phyloP scores from a whole-genome alignment of 768 basidiomycete genomes.

The Roridomyces roridus region DNA sequence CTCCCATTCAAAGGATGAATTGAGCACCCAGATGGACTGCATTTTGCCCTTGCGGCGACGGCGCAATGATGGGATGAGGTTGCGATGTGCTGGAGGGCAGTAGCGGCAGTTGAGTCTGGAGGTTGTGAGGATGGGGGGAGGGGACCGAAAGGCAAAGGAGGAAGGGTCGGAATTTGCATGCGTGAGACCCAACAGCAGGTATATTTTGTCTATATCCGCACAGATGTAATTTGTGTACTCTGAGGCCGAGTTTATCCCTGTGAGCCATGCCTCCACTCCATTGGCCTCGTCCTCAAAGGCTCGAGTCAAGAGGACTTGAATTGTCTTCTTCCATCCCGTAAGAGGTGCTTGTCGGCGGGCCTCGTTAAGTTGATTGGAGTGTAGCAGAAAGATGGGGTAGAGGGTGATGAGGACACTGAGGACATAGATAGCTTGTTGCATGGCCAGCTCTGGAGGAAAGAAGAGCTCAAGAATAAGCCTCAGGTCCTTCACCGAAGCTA shows the following conservation, averaged over 20 bases:
- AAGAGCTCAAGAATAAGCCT: slow-evolving; percentile 11
- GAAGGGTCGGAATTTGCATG: not conserved
- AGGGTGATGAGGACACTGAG: slow-evolving; percentile 3
- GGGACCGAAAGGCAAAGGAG: not conserved
- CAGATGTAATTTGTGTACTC: slow-evolving; percentile 9
- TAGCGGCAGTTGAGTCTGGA: not conserved
- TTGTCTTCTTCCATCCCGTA: slow-evolving; percentile 7
- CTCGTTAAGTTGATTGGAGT: not conserved
- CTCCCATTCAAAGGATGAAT: slow-evolving; percentile 7
- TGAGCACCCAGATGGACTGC: slow-evolving; percentile 6
- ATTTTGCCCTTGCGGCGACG: not conserved
- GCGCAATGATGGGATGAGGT: slow-evolving; percentile 1
- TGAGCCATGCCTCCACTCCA: not conserved
- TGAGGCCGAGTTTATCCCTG: not conserved
- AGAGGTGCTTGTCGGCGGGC: not conserved
- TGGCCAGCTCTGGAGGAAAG: slow-evolving; percentile 8
- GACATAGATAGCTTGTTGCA: slow-evolving; percentile 11
- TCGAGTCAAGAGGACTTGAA: not conserved
- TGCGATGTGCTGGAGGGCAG: not conserved
- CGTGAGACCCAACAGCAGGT: not conserved
- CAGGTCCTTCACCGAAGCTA: not conserved
- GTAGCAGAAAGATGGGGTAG: slow-evolving; percentile 7
- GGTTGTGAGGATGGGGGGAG: slow-evolving; percentile 2
- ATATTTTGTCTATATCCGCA: slow-evolving; percentile 1
- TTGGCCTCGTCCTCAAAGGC: not conserved